Conservation (phyloP, 805 yeast species). For the Ogataea zsoltii region DNA sequence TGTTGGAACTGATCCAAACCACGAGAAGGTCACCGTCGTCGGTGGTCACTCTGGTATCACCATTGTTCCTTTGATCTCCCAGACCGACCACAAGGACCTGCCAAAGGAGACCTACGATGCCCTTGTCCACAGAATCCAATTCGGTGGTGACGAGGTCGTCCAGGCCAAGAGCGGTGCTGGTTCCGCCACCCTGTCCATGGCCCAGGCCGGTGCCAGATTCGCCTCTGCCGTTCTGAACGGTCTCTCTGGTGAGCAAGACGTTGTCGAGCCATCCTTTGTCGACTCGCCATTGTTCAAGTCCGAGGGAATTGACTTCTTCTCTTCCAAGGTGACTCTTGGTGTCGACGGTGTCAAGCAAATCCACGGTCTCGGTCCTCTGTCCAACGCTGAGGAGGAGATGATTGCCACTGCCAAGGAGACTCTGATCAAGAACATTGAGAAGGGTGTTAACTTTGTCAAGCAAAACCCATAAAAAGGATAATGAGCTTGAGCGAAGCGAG, state of each 20-base stretch:
- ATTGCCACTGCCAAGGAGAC: constrained; percentile 84
- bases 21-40: constrained; percentile 81
- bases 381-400: constrained; percentile 81
- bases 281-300: constrained; percentile 79
- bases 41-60: constrained; percentile 99
- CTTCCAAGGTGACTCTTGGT: constrained; percentile 92
- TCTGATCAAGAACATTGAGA: constrained; percentile 83
- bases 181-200: constrained; percentile 84
- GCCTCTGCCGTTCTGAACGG: constrained; percentile 66
- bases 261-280: constrained; percentile 55
- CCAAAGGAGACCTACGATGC: constrained; percentile 64
- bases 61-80: constrained; percentile 90
- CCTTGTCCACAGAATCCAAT: constrained; percentile 86
- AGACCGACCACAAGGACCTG: constrained; percentile 67
- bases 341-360: constrained; percentile 83
- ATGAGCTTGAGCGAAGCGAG: background rate
- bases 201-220: constrained; percentile 78
- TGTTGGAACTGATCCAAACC: constrained; percentile 71
- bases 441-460: constrained; percentile 88
- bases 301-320: constrained; percentile 96
- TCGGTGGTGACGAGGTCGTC: constrained; percentile 89
- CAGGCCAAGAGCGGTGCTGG: constrained; percentile 85
- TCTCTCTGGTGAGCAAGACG: constrained; percentile 44
- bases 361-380: constrained; percentile 73
- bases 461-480: constrained; percentile 53